Conservation (phyloP, 108 stramenopile genomes). For the Skeletonema grethae region DNA sequence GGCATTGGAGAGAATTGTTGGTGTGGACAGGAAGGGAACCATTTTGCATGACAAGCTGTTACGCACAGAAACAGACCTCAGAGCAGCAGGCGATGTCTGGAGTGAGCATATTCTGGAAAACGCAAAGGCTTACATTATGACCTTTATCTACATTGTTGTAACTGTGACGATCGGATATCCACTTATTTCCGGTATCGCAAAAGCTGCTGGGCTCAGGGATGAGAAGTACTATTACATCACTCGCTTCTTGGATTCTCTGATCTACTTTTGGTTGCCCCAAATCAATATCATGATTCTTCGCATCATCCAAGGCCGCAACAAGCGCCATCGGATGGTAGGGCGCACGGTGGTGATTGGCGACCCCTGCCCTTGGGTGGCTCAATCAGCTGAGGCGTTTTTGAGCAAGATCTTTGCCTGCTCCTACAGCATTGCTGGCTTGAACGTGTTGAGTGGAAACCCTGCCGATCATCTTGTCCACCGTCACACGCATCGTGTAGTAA, state of each 20-base stretch:
- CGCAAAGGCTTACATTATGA: constrained; percentile 67
- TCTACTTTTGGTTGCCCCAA: constrained; percentile 83
- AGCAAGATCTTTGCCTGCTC: constrained; percentile 80
- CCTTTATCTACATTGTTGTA: constrained; percentile 62
- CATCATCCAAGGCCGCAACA: constrained; percentile 59
- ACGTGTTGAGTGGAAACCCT: constrained; percentile 74
- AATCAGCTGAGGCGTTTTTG: constrained; percentile 77
- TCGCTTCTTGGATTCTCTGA: constrained; percentile 60
- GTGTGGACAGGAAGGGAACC: constrained; percentile 33
- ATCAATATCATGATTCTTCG: constrained; percentile 67
- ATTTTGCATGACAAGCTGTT: not conserved
- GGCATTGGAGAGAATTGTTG: constrained; percentile 62
- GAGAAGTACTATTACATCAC: constrained; percentile 28
- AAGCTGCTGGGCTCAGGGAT: constrained; percentile 40
- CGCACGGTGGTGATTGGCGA: constrained; percentile 86
- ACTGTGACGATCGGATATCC: constrained; percentile 71
- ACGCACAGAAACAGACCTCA: constrained; percentile 35
- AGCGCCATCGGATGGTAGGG: constrained; percentile 76
- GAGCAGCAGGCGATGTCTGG: constrained; percentile 61
- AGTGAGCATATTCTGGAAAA: constrained; percentile 67
- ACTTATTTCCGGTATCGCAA: constrained; percentile 51
- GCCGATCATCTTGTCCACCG: constrained; percentile 85
- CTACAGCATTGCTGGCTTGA: constrained; percentile 72
- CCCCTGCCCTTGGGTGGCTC: constrained; percentile 72
- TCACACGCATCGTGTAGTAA: constrained; percentile 73